A percentile compares a stretch with the other conserved stretches of the same genome.
These are phyloP conservation scores for Nemophila menziesii DNA, from an alignment of 257 asterid genomes.

Conservation along the genomic window DNA sequence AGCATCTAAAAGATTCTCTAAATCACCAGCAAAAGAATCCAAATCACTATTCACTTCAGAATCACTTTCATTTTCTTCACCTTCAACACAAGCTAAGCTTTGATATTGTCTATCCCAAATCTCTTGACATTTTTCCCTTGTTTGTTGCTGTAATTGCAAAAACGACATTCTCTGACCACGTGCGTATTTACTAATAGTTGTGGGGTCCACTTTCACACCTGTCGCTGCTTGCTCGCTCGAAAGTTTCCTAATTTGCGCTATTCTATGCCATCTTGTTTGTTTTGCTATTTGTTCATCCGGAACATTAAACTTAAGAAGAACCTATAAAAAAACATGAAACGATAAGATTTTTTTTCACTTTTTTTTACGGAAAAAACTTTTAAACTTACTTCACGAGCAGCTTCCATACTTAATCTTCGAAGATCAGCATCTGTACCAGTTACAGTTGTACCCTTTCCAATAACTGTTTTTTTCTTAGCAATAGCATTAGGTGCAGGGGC, in stretches of 20 bases:
- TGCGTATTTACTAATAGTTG: conserved; percentile 92
- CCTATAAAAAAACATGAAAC: conserved; percentile 41
- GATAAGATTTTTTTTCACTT: background rate
- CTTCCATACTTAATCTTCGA: conserved; percentile 99
- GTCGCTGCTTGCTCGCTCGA: conserved; percentile 99
- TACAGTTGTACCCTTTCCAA: conserved; percentile 87
- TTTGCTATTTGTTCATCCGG: conserved; percentile 87
- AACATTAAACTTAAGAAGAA: conserved; percentile 86
- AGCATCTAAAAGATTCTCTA: conserved; percentile 96
- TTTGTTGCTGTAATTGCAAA: conserved; percentile 98
- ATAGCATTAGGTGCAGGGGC: conserved; percentile 69
- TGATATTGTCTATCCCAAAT: conserved; percentile 95
- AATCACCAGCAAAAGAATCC: conserved; percentile 98
- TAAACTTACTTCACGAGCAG: conserved; percentile 77
- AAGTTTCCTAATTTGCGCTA: conserved; percentile 91
- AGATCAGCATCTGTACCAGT: conserved; percentile 99
- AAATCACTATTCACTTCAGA: conserved; percentile 93
- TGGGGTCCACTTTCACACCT: conserved; percentile 89
- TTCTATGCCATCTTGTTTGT: conserved; percentile 93
- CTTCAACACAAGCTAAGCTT: conserved; percentile 71
- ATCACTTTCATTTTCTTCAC: conserved; percentile 90
- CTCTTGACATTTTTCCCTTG: conserved; percentile 98
- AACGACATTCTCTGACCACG: conserved; percentile 99
- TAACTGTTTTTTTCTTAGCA: conserved; percentile 69
- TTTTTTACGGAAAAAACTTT: too few relatives aligned